Evolutionary conservation across 2,329 filamentous ascomycete species (phyloP), one percentile per base, ranked within the genome.

Genomic region (Xylariales sp.): DNA sequence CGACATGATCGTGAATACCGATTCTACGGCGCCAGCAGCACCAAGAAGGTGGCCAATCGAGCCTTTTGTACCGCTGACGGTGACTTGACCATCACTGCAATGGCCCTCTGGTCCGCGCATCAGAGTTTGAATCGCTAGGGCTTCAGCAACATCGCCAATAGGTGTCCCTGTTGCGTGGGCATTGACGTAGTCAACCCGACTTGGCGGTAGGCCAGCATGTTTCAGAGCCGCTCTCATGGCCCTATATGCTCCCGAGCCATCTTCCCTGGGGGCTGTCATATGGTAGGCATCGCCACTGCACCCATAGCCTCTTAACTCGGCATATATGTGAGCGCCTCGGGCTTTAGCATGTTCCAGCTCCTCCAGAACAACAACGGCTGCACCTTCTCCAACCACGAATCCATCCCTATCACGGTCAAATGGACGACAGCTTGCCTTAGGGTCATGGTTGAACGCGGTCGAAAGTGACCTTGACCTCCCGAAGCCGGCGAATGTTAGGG

Each of bases 321-420:
- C 91, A 56, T 97, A 94, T 40, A 97, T 90, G 5, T 65, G 71
- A 14, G 89, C 90, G 6, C 84, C 83, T 38, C 93, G 75, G 6
- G 78, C 70, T 56, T 78, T 85, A 13, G 93, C 93, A 57, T 97
- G 93, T 52, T 91, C 85, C 5, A 95, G 65, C 59, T 95, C 90
- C 71, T 98, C 93, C 2, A 98, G 73, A 3, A 98, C 66, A 19
- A 95, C 66, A 2, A 96, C 83, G 8, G 88, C 91, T 5, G 93
- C 88, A 2, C 93, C 93, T 63, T 98, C 93, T 1, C 87, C 82
- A 21, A 98, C 87, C 13, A 98, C 91, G 52, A 98, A 98, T 0
- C 93, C 93, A 38, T 77, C 74, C 33, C 93, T 77, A 31, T 76
- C 73, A 30, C 69, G 70, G 62, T 98, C 93, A 53, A 98, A 98